Evolutionary conservation across 768 basidiomycete genomes (phyloP).

Genomic region (Lactarius pseudohatsudake): DNA sequence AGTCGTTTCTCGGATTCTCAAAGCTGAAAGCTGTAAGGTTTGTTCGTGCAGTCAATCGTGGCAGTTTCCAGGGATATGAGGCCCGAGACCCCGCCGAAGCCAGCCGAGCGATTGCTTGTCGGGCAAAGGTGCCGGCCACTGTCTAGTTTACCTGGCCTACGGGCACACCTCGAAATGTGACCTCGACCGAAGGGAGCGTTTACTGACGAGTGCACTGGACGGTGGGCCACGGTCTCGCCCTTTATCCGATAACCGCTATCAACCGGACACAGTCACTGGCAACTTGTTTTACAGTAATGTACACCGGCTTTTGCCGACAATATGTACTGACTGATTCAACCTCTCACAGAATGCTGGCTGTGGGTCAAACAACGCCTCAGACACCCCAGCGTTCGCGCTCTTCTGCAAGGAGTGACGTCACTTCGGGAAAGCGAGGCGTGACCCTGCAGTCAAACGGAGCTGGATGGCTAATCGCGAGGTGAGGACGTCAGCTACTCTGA

Average conservation of each 20-base stretch:
- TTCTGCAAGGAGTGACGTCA: slow-evolving; percentile 7
- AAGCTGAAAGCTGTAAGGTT: too few species aligned
- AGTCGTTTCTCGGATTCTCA: too few species aligned
- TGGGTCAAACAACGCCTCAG: not conserved
- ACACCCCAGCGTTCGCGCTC: not conserved
- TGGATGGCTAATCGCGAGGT: slow-evolving; percentile 14
- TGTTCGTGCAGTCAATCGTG: too few species aligned
- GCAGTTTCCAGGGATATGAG: too few species aligned
- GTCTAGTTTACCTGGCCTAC: not conserved
- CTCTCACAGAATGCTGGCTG: not conserved
- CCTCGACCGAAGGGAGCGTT: not conserved
- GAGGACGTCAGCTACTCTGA: not conserved
- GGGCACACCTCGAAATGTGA: not conserved
- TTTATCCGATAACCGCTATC: not conserved
- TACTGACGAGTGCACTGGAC: not conserved
- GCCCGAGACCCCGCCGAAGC: too few species aligned
- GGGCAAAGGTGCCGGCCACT: too few species aligned
- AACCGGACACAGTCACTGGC: not conserved
- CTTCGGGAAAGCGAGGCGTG: slow-evolving; percentile 27
- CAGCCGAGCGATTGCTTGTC: too few species aligned
- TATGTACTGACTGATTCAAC: not conserved
- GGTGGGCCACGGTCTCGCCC: not conserved
- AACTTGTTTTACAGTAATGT: not conserved
- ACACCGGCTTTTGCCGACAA: not conserved
- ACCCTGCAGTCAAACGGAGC: slow-evolving; percentile 25